A percentile compares a stretch with the other conserved stretches of the same genome.
These are phyloP conservation scores for Protostelium mycophagum DNA, from an alignment of 78 protist species.

Conservation along the genomic window DNA sequence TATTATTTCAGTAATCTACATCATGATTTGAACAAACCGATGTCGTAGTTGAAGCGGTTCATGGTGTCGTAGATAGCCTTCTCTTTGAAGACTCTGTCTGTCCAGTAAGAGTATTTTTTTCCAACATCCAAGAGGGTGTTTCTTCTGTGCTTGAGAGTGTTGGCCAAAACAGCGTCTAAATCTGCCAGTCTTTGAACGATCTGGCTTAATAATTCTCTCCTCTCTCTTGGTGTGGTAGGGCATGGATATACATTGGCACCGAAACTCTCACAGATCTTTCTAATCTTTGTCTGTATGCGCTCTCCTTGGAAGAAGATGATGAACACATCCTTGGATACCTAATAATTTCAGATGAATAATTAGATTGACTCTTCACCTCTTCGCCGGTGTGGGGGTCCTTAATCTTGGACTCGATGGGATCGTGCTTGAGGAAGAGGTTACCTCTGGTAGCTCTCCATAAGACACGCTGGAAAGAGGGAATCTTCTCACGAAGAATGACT, in stretches of 20 bases:
- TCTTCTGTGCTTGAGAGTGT: conserved; percentile 53
- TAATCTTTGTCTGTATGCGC: conserved; percentile 56
- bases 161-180: conserved; percentile 37
- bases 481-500: conserved; percentile 39
- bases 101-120: conserved; percentile 37
- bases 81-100: conserved; percentile 43
- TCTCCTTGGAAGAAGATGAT: conserved; percentile 84
- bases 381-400: conserved; percentile 39
- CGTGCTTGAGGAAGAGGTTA: conserved; percentile 72
- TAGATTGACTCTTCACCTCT: neutral
- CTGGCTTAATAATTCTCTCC: conserved; percentile 42
- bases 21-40: conserved; percentile 13
- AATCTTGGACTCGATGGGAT: conserved; percentile 45
- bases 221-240: conserved; percentile 70
- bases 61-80: conserved; percentile 88
- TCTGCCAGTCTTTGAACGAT: conserved; percentile 47
- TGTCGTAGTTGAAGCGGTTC: conserved; percentile 84
- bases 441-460: conserved; percentile 88
- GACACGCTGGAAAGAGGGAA: conserved; percentile 70
- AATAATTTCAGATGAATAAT: conserved; percentile 7
- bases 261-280: conserved; percentile 77
- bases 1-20: neutral
- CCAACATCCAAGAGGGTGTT: conserved; percentile 35
- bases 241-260: conserved; percentile 77
- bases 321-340: conserved; percentile 67